Base-by-base conservation (phyloP, 805 yeast species). In the Myxozyma lipomycoides region DNA sequence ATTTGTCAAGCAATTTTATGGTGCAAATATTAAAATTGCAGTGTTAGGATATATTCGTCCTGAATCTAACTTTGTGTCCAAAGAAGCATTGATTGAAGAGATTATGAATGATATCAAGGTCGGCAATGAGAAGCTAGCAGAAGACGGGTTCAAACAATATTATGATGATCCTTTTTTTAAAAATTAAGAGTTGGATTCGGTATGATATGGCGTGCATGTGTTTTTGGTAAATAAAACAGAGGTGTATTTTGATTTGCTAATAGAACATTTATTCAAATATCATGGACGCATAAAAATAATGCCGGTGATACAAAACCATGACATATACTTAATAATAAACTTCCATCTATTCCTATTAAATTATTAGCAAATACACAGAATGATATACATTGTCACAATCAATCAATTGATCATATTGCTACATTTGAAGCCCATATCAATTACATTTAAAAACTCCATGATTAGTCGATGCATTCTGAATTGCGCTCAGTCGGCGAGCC, bases 11-110 rank as follows among this genome's bases (percentile, higher is more conserved):
- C 74, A 78, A 56, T 93, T 93, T 65, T 93, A 93, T 62, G 98
- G 98, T 3, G 91, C 95, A 7, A 55, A 65, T 6, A 76, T 91
- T 45, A 75, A 74, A 48, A 81, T 86, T 60, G 77, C 75, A 36
- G 79, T 93, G 1, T 72, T 93, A 56, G 99, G 98, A 0, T 91
- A 86, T 66, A 79, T 93, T 35, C 78, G 99, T 58, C 95, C 96
- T 0, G 98, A 93, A 66, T 73, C 87, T 58, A 78, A 90, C 64
- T 93, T 89, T 64, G 83, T 86, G 6, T 81, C 95, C 22, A 43
- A 40, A 60, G 96, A 93, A 56, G 95, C 91, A 0, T 71, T 93
- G 58, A 86, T 90, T 40, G 77, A 77, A 35, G 98, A 91, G 67
- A 93, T 93, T 38, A 76, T 86, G 49, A 71, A 75, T 21, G 99